Conservation (phyloP, 805 yeast genomes). For the Kregervanrija fluxuum region DNA sequence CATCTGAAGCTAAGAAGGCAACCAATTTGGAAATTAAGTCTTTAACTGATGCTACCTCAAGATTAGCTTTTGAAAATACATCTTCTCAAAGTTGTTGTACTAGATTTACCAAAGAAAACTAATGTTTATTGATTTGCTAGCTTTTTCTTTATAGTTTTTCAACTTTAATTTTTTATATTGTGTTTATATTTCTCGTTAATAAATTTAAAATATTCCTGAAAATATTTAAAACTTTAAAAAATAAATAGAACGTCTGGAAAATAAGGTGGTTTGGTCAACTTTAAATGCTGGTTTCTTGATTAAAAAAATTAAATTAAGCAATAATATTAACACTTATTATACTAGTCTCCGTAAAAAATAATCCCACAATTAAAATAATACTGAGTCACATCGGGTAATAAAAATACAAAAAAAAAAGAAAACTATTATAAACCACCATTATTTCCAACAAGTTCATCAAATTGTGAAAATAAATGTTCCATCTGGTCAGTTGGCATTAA, state of each 20-base stretch:
- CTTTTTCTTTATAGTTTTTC: background rate
- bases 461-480: slow-evolving; percentile 26
- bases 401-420: background rate
- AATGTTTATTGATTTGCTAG: background rate
- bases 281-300: background rate
- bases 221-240: too few relatives aligned
- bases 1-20: slow-evolving; percentile 35
- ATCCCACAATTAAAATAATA: slow-evolving; percentile 1
- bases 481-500: slow-evolving; percentile 26
- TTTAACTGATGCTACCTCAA: slow-evolving; percentile 40
- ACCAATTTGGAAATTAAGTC: slow-evolving; percentile 34
- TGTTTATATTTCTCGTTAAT: background rate
- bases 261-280: too few relatives aligned
- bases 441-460: slow-evolving; percentile 25
- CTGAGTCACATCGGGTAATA: background rate
- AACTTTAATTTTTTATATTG: too few relatives aligned
- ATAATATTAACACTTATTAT: background rate
- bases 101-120: slow-evolving; percentile 18
- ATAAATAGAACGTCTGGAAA: too few relatives aligned
- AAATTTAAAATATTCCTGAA: background rate
- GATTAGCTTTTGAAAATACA: slow-evolving; percentile 41
- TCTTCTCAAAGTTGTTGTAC: slow-evolving; percentile 25
- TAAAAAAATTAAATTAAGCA: background rate
- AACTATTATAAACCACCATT: slow-evolving; percentile 3
- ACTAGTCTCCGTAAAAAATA: background rate